Percentiles rank a stretch among this genome's conserved stretches.
These are phyloP conservation scores for Luffa aegyptiaca DNA, from an alignment of 306 rosid species.

Conservation along the genomic window DNA sequence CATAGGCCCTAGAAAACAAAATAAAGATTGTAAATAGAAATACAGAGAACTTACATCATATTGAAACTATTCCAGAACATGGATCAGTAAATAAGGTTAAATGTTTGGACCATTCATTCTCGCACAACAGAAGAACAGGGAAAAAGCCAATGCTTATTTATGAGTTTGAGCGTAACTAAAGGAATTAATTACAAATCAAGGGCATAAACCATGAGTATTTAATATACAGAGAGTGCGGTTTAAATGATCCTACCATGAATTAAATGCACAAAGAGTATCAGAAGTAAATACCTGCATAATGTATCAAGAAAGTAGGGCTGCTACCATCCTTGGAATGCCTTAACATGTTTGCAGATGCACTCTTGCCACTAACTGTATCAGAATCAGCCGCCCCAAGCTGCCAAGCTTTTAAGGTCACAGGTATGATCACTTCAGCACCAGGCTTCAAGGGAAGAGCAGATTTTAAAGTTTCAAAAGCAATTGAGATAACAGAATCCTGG, in stretches of 20 bases:
- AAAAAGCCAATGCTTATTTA: neutral
- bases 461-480: constrained; percentile 62
- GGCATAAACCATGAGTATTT: neutral
- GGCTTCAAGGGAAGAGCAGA: constrained; percentile 83
- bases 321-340: constrained; percentile 72
- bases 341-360: constrained; percentile 36
- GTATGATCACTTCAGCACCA: constrained; percentile 87
- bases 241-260: neutral
- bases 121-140: neutral
- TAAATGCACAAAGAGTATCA: neutral
- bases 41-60: neutral
- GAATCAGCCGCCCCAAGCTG: constrained; percentile 51
- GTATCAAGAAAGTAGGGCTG: constrained; percentile 71
- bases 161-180: neutral
- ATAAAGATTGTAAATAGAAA: neutral
- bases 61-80: neutral
- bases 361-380: constrained; percentile 49
- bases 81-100: neutral
- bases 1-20: constrained; percentile 48
- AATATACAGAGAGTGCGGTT: neutral
- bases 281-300: constrained; percentile 65
- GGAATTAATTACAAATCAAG: neutral
- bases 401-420: constrained; percentile 91
- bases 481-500: constrained; percentile 74
- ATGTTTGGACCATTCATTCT: neutral